phyloP scores from a whole-genome alignment of 768 basidiomycete genomes.

The Psilocybe sp. region DNA sequence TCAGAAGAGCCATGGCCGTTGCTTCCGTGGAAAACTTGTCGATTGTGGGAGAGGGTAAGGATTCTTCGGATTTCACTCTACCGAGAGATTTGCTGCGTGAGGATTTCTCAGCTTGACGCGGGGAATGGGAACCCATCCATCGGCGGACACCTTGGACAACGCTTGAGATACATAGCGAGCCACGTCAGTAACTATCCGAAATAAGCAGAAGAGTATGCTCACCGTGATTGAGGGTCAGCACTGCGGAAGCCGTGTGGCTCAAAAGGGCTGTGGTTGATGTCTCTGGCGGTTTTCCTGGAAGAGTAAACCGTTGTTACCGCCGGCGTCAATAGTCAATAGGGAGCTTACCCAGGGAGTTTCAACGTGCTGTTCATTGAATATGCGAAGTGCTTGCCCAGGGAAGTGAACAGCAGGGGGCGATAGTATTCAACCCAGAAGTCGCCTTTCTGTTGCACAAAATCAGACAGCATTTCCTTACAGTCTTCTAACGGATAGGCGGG shows the following conservation, averaged over 20 bases:
- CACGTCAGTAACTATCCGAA: not conserved
- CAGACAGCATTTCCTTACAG: conserved; percentile 57
- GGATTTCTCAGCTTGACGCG: conserved; percentile 35
- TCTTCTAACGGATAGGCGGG: conserved; percentile 66
- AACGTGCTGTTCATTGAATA: conserved; percentile 91
- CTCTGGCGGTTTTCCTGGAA: conserved; percentile 63
- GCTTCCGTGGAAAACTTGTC: conserved; percentile 54
- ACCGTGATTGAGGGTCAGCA: conserved; percentile 34
- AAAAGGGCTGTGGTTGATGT: conserved; percentile 75
- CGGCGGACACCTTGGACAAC: conserved; percentile 76
- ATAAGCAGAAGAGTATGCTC: not conserved
- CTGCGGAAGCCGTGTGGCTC: conserved; percentile 48
- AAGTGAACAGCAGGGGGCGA: conserved; percentile 78
- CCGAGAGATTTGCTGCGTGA: conserved; percentile 31
- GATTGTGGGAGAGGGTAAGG: conserved; percentile 24
- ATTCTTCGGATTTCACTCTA: conserved; percentile 34
- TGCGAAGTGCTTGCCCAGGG: conserved; percentile 84
- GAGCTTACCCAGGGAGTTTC: conserved; percentile 72
- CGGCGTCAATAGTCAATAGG: not conserved
- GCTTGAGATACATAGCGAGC: conserved; percentile 32
- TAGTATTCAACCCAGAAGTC: conserved; percentile 93
- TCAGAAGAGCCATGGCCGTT: conserved; percentile 54
- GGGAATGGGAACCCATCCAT: conserved; percentile 63
- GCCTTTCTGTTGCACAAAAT: conserved; percentile 56
- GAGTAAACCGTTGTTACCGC: not conserved